Percentiles rank a stretch among this genome's conserved stretches.
phyloP scores from a whole-genome alignment of 495 filamentous ascomycete species.

The Aspergillus sclerotioniger region DNA sequence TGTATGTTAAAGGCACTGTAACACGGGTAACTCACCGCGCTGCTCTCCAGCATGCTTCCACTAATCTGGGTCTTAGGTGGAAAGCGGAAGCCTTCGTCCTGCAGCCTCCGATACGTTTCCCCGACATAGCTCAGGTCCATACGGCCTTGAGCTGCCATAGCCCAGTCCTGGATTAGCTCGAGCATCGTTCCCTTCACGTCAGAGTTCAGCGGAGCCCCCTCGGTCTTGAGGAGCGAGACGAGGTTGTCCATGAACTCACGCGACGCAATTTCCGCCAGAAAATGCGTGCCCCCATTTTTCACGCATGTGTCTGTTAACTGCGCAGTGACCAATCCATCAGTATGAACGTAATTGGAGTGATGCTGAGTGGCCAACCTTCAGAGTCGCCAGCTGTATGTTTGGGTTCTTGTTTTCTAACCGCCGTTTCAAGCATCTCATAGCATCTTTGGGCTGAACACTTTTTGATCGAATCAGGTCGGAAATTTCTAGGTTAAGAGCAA shows the following conservation, averaged over 20 bases:
- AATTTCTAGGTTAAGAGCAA: slow-evolving; percentile 94
- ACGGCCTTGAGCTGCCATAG: slow-evolving; percentile 82
- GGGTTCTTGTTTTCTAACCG: slow-evolving; percentile 95
- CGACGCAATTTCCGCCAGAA: slow-evolving; percentile 90
- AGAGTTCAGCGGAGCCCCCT: slow-evolving; percentile 70
- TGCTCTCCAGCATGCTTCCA: slow-evolving; percentile 95
- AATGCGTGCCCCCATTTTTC: slow-evolving; percentile 97
- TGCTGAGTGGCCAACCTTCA: slow-evolving; percentile 61
- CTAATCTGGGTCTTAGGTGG: slow-evolving; percentile 84
- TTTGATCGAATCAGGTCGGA: slow-evolving; percentile 96
- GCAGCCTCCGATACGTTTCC: slow-evolving; percentile 78
- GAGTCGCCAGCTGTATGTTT: slow-evolving; percentile 87
- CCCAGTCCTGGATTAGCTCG: slow-evolving; percentile 92
- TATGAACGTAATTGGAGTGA: neutral
- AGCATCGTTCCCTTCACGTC: slow-evolving; percentile 88
- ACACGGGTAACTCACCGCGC: slow-evolving; percentile 66
- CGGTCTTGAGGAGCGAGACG: slow-evolving; percentile 81
- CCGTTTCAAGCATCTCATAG: slow-evolving; percentile 91
- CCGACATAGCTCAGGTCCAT: slow-evolving; percentile 80
- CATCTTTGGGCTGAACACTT: slow-evolving; percentile 93
- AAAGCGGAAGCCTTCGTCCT: slow-evolving; percentile 83
- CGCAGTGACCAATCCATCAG: slow-evolving; percentile 16
- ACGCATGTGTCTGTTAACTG: slow-evolving; percentile 96
- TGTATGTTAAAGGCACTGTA: neutral
- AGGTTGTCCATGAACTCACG: slow-evolving; percentile 98